Conservation (phyloP, 1,139 yeast species). For the Saccharomyces hybrid region DNA sequence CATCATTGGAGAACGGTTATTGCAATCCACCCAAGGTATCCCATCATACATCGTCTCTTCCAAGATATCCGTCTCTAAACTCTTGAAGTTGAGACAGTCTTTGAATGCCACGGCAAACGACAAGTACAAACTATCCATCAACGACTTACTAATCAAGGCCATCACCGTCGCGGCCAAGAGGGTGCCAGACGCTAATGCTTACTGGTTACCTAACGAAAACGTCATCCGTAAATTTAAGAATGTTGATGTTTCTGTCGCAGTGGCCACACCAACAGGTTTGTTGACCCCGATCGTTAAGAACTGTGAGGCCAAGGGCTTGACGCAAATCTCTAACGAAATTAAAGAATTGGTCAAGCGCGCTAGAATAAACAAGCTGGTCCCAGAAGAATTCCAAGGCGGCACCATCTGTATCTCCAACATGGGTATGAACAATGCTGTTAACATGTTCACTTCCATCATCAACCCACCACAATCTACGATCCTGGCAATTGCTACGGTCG, state of each 20-base stretch:
- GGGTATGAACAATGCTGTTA: conserved; percentile 96
- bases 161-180: conserved; percentile 81
- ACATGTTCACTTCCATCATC: conserved; percentile 87
- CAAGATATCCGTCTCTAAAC: conserved; percentile 75
- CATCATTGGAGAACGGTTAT: conserved; percentile 83
- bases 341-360: conserved; percentile 96
- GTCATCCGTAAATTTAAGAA: conserved; percentile 85
- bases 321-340: conserved; percentile 69
- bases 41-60: conserved; percentile 94
- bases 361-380: conserved; percentile 81
- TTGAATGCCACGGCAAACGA: conserved; percentile 82
- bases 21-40: conserved; percentile 75
- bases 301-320: conserved; percentile 82
- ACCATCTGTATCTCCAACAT: conserved; percentile 96
- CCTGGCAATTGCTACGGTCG: conserved; percentile 87
- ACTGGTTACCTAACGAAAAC: conserved; percentile 86
- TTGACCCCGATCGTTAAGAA: conserved; percentile 91
- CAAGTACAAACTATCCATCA: conserved; percentile 84
- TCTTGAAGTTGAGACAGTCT: conserved; percentile 85
- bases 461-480: conserved; percentile 97
- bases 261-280: conserved; percentile 95
- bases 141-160: conserved; percentile 91
- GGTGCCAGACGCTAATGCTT: conserved; percentile 90
- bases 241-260: conserved; percentile 97
- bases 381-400: conserved; percentile 99